A percentile compares a stretch with the other conserved stretches of the same genome.
phyloP scores from a whole-genome alignment of 73 alveolate species.

The Tetrahymena thermophila region DNA sequence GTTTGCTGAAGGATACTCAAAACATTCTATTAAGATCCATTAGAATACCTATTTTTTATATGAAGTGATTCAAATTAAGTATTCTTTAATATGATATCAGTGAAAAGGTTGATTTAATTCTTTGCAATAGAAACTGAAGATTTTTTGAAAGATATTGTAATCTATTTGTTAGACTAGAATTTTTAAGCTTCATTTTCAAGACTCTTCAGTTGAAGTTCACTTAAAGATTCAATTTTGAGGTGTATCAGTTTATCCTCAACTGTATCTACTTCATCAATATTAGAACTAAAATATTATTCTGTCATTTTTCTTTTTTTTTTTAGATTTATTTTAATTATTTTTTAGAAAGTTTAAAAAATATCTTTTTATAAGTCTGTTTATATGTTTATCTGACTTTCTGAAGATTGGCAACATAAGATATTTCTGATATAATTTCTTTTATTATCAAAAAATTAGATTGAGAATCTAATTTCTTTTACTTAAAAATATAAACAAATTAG shows the following conservation, averaged over 20 bases:
- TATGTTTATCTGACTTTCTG: too few species aligned
- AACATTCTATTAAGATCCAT: background rate
- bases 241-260: background rate
- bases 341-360: background rate
- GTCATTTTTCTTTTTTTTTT: background rate
- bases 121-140: background rate
- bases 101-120: background rate
- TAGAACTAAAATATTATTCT: background rate
- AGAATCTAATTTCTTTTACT: background rate
- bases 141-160: background rate
- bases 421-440: background rate
- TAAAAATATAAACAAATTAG: too few species aligned
- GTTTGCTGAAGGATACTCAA: too few species aligned
- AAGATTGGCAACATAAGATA: too few species aligned
- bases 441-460: background rate
- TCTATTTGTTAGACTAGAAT: background rate
- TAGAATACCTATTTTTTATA: background rate
- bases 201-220: background rate
- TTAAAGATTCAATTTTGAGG: background rate
- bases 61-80: too few species aligned
- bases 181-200: background rate
- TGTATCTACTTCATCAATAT: background rate
- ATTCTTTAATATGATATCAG: background rate
- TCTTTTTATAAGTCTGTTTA: background rate
- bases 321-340: background rate